Percentiles rank a stretch among this genome's conserved stretches.
These are phyloP conservation scores for Huntiella decipiens DNA, from an alignment of 2,329 filamentous ascomycete species.

Conservation along the genomic window DNA sequence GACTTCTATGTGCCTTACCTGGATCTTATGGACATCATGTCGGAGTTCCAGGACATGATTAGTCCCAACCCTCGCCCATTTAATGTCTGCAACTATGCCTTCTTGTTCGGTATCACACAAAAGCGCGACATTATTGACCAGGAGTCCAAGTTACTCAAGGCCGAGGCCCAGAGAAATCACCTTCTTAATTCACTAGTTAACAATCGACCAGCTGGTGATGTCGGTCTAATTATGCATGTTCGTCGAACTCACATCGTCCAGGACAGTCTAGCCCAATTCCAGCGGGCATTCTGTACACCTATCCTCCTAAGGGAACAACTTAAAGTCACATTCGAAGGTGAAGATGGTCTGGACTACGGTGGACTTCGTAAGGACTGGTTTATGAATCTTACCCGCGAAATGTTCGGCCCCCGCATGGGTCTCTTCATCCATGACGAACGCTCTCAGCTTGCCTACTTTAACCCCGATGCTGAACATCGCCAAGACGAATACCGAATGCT, in stretches of 20 bases:
- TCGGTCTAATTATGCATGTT: slow-evolving; percentile 60
- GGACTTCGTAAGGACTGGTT: slow-evolving; percentile 93
- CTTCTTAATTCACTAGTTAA: too few relatives aligned
- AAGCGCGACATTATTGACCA: too few relatives aligned
- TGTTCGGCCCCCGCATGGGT: slow-evolving; percentile 83
- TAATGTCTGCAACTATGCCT: slow-evolving; percentile 81
- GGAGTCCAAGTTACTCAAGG: too few relatives aligned
- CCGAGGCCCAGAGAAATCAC: too few relatives aligned
- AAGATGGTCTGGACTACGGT: slow-evolving; percentile 81
- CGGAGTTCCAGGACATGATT: background rate
- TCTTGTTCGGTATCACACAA: slow-evolving; percentile 66
- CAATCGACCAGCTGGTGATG: slow-evolving; percentile 24
- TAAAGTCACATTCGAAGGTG: slow-evolving; percentile 63
- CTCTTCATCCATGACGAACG: slow-evolving; percentile 87
- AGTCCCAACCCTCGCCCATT: slow-evolving; percentile 57
- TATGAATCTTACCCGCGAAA: slow-evolving; percentile 64
- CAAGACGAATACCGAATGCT: slow-evolving; percentile 85
- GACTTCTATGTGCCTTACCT: slow-evolving; percentile 78
- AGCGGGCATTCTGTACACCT: slow-evolving; percentile 17
- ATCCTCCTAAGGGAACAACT: background rate
- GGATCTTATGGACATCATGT: slow-evolving; percentile 35
- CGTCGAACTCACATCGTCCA: slow-evolving; percentile 74
- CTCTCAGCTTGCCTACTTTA: slow-evolving; percentile 83
- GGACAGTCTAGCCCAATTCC: slow-evolving; percentile 70
- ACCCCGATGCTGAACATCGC: slow-evolving; percentile 72